A percentile compares a stretch with the other conserved stretches of the same genome.
phyloP scores from a whole-genome alignment of 305 asterid genomes.

The Fraxinus baroniana region DNA sequence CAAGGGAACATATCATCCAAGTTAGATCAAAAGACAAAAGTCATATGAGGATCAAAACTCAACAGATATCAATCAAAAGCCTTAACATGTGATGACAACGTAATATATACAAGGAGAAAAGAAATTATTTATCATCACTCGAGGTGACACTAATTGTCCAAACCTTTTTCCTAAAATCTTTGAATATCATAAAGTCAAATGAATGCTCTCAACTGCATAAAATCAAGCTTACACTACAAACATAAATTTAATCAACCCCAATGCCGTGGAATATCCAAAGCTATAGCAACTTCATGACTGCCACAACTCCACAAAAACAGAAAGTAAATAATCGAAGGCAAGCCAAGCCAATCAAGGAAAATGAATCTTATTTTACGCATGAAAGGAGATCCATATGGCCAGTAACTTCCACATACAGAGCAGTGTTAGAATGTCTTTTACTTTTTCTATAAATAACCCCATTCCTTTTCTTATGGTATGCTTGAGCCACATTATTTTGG shows the following conservation, averaged over 20 bases:
- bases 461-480: neutral
- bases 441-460: neutral
- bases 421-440: constrained; percentile 8
- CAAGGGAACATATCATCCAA: neutral
- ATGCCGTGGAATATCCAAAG: neutral
- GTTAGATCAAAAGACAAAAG: neutral
- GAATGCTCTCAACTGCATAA: constrained; percentile 16
- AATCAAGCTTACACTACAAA: neutral
- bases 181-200: neutral
- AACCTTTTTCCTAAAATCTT: neutral
- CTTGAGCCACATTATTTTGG: too few species aligned
- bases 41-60: neutral
- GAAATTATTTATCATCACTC: constrained; percentile 4
- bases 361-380: constrained; percentile 3
- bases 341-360: neutral
- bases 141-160: neutral
- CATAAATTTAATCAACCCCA: constrained; percentile 7
- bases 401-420: constrained; percentile 12
- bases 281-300: constrained; percentile 9
- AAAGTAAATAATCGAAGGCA: neutral
- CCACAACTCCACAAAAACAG: constrained; percentile 9
- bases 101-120: constrained; percentile 1
- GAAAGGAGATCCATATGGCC: constrained; percentile 14
- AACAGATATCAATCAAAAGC: constrained; percentile 3
- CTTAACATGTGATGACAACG: neutral